phyloP scores from a whole-genome alignment of 148 eudicot genomes.

The Simmondsia chinensis region DNA sequence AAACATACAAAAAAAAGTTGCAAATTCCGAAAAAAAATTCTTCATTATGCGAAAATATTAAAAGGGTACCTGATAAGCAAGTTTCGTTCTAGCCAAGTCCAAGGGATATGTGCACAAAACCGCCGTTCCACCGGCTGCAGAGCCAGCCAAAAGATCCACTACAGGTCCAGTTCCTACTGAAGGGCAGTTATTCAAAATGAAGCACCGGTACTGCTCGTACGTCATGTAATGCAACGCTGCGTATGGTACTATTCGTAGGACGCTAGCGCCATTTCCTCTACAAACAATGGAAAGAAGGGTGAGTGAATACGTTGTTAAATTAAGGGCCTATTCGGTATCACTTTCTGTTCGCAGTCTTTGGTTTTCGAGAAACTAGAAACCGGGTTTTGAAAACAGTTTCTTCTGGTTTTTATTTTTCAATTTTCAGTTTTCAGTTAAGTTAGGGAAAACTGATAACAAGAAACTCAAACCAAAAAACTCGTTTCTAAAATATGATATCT shows the following conservation, averaged over 20 bases:
- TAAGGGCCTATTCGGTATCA: too few species aligned
- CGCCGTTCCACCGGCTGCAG: conserved; percentile 95
- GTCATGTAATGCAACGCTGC: conserved; percentile 97
- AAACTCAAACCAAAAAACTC: neutral
- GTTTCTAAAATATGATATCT: too few species aligned
- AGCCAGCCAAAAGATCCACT: conserved; percentile 91
- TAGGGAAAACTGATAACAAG: neutral
- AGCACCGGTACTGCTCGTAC: conserved; percentile 79
- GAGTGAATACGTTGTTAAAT: too few species aligned
- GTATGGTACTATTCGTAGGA: conserved; percentile 85
- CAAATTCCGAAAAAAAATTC: neutral
- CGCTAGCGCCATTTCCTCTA: conserved; percentile 97
- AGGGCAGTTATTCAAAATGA: conserved; percentile 57
- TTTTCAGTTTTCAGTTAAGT: too few species aligned
- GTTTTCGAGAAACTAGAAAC: too few species aligned
- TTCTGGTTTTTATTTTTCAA: too few species aligned
- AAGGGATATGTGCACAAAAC: conserved; percentile 93
- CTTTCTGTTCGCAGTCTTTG: too few species aligned
- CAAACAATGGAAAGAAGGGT: too few species aligned
- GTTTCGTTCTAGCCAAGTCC: conserved; percentile 95
- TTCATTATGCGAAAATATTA: neutral
- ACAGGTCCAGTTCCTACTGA: conserved; percentile 85
- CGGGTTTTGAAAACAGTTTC: too few species aligned
- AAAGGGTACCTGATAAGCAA: conserved; percentile 75
- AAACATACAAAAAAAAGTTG: too few species aligned